These are phyloP conservation scores for Aquilaria malaccensis DNA, from an alignment of 345 rosid species.

Conservation along the genomic window DNA sequence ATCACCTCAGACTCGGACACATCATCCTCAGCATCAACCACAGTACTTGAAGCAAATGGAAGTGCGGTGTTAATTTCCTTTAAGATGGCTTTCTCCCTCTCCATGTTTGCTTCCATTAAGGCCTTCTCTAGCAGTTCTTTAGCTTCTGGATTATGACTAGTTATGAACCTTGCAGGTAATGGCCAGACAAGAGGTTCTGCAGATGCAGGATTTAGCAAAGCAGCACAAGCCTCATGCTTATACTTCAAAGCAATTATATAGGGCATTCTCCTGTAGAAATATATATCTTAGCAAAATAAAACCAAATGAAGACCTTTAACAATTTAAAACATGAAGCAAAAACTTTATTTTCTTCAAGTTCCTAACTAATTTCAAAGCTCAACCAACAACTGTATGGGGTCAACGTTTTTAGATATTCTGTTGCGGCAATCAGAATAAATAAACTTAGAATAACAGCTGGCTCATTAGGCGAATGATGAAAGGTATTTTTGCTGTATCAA, in stretches of 20 bases:
- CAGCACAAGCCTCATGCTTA: constrained; percentile 37
- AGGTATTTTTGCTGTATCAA: no score
- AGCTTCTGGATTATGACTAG: constrained; percentile 70
- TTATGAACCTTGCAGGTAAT: constrained; percentile 79
- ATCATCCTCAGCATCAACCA: background rate
- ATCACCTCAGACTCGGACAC: background rate
- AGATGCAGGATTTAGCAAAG: constrained; percentile 67
- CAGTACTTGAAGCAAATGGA: background rate
- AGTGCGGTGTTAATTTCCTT: background rate
- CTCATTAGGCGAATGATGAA: no score
- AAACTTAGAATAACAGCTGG: no score
- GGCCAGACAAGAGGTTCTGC: constrained; percentile 97
- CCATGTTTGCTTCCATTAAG: constrained; percentile 54
- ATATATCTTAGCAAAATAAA: background rate
- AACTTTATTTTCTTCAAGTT: background rate
- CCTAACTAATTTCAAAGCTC: no score
- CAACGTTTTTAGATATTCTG: no score
- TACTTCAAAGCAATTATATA: constrained; percentile 31
- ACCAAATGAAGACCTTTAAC: background rate
- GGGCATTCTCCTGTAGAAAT: constrained; percentile 32
- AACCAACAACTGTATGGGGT: no score
- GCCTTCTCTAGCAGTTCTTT: constrained; percentile 69
- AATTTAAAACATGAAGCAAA: background rate
- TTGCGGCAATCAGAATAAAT: no score
- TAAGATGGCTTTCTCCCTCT: background rate